Conservation (phyloP, 257 asterid genomes). For the Plantago elongata region DNA sequence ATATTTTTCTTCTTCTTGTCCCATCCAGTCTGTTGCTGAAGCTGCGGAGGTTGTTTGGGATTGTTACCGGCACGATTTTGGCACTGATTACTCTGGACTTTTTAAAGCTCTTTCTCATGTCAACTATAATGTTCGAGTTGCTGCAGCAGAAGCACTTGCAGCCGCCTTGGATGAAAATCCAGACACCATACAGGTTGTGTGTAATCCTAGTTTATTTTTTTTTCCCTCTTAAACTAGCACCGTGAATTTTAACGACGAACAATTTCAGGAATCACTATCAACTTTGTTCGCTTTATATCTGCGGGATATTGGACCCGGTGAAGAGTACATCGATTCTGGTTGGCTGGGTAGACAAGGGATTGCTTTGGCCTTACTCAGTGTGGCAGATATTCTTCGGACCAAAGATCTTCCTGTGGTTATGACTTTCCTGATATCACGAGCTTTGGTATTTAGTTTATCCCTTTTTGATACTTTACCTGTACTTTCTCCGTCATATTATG, state of each 20-base stretch:
- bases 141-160: slow-evolving; percentile 97
- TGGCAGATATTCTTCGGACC: slow-evolving; percentile 87
- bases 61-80: slow-evolving; percentile 76
- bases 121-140: slow-evolving; percentile 80
- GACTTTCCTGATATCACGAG: slow-evolving; percentile 95
- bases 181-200: slow-evolving; percentile 73
- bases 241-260: slow-evolving; percentile 23
- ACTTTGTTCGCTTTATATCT: slow-evolving; percentile 80
- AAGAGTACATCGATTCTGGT: slow-evolving; percentile 55
- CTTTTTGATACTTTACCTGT: not conserved
- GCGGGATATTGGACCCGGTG: slow-evolving; percentile 63
- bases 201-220: slow-evolving; percentile 10
- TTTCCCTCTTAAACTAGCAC: slow-evolving; percentile 8
- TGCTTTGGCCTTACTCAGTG: slow-evolving; percentile 77
- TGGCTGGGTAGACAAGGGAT: slow-evolving; percentile 98
- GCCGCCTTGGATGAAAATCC: slow-evolving; percentile 99
- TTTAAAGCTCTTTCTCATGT: slow-evolving; percentile 78
- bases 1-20: slow-evolving; percentile 5
- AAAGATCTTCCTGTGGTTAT: slow-evolving; percentile 97
- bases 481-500: too few species aligned
- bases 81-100: slow-evolving; percentile 85
- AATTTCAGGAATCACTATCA: slow-evolving; percentile 77
- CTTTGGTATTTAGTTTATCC: slow-evolving; percentile 57
- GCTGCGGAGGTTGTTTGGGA: slow-evolving; percentile 95
- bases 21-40: slow-evolving; percentile 74